Conservation (phyloP, 1,284 basidiomycete species). For the Cystobasidium pallidum region DNA sequence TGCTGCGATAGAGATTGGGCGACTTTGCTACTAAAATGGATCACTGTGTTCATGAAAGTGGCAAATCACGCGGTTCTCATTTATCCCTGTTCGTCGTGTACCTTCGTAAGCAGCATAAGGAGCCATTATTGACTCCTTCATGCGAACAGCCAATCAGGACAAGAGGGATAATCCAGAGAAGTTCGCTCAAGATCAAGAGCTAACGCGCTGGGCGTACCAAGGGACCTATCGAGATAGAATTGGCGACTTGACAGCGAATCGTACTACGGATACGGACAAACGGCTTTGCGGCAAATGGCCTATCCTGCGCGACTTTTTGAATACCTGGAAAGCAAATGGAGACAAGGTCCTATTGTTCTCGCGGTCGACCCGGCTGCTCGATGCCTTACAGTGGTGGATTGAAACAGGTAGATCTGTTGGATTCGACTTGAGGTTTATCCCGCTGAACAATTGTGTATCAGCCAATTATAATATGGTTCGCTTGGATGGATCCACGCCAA, state of each 20-base stretch:
- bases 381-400: constrained; percentile 75
- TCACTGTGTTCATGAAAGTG: constrained; percentile 76
- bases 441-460: neutral
- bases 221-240: constrained; percentile 50
- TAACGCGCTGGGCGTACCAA: constrained; percentile 54
- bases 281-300: constrained; percentile 82
- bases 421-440: too few species aligned
- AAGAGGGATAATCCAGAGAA: constrained; percentile 55
- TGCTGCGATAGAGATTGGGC: constrained; percentile 53
- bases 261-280: constrained; percentile 52
- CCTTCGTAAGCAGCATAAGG: neutral
- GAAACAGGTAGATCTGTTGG: constrained; percentile 55
- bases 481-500: constrained; percentile 67
- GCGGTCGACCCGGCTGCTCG: constrained; percentile 77
- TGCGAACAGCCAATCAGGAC: constrained; percentile 62
- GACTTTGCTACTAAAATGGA: constrained; percentile 59
- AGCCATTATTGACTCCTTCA: too few species aligned
- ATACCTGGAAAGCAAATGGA: constrained; percentile 58
- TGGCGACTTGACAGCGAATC: constrained; percentile 45
- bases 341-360: constrained; percentile 76
- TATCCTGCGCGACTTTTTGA: constrained; percentile 69
- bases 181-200: constrained; percentile 52
- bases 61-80: constrained; percentile 83
- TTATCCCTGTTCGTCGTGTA: constrained; percentile 66
- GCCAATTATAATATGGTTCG: constrained; percentile 68